Base-by-base conservation (phyloP, 1,284 basidiomycete species). In the Sporisorium exsertum region DNA sequence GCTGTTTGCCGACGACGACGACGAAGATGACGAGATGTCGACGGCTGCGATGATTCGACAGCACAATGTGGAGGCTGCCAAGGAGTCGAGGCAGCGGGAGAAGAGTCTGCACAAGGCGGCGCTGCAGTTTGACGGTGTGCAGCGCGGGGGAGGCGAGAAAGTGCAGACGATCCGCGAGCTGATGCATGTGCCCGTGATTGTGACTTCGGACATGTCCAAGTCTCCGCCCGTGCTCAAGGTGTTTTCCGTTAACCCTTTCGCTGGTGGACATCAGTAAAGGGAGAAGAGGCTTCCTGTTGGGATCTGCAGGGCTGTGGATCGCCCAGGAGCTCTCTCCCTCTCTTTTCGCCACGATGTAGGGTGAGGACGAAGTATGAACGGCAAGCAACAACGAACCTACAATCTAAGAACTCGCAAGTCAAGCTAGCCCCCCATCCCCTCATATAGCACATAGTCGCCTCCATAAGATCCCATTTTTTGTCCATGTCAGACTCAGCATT, bases 181-280 rank as follows among this genome's bases (percentile, higher is more conserved):
- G 16, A 66, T 64, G 53, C 70, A 72, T 45, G 61, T 84, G 5
- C 75, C 74, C 2, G 84, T 85, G 32, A 74, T 80, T 42, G 71
- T 85, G n/a, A 78, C 79, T 4, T 66, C 74, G 18, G 80, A 82
- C 56, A 79, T 85, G 75, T 69, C 71, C 24, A 84, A 82, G 78
- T 76, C 72, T 26, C 84, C 84, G 6, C 81, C 84, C 10, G 78
- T 82, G 40, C 52, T 85, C 51, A 84, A 81, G 66, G 81, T 85
- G 32, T 75, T 75, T 32, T 66, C 63, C 1, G 72, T 75, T 18
- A 75, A 75, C 29, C 72, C 72, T 9, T 75, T 64, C 26, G 60
- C 70, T 12, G 40, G 27, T n/a, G 2, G 50, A 3, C 62, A 60
- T 29, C 46, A 65, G 20, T 71, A 61, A 40, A 20, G 46, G 52